phyloP scores from a whole-genome alignment of 2,329 filamentous ascomycete genomes.

The Claviceps sp. region DNA sequence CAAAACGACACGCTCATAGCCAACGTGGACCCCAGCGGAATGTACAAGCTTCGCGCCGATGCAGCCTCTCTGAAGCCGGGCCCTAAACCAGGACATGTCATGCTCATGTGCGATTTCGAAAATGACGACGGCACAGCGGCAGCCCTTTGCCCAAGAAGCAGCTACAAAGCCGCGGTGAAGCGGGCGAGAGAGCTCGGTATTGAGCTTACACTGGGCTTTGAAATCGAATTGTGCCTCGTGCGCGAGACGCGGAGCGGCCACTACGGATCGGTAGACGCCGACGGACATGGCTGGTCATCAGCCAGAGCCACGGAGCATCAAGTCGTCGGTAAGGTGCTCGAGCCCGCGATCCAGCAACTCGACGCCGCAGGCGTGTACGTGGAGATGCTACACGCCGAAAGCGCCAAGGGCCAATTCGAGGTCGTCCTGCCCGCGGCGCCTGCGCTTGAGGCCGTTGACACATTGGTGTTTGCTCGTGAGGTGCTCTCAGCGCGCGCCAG shows the following conservation, averaged over 20 bases:
- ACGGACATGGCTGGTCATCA: slow-evolving; percentile 59
- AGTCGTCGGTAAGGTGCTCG: slow-evolving; percentile 42
- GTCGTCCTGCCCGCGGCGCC: slow-evolving; percentile 52
- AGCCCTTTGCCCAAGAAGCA: slow-evolving; percentile 49
- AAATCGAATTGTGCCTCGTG: slow-evolving; percentile 68
- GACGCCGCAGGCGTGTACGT: slow-evolving; percentile 49
- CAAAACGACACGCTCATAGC: slow-evolving; percentile 50
- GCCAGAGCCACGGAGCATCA: slow-evolving; percentile 49
- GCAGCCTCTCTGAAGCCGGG: slow-evolving; percentile 47
- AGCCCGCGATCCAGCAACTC: slow-evolving; percentile 51
- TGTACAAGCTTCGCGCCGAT: slow-evolving; percentile 55
- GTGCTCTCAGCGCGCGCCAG: slow-evolving; percentile 53
- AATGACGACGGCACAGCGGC: slow-evolving; percentile 39
- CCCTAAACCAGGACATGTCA: slow-evolving; percentile 46
- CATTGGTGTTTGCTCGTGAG: slow-evolving; percentile 56
- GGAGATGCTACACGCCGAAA: slow-evolving; percentile 64
- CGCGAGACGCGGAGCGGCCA: slow-evolving; percentile 24
- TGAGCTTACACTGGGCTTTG: slow-evolving; percentile 58
- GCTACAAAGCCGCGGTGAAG: slow-evolving; percentile 42
- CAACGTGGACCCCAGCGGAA: slow-evolving; percentile 43
- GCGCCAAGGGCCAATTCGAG: slow-evolving; percentile 63
- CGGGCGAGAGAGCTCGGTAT: slow-evolving; percentile 38
- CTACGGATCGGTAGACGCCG: slow-evolving; percentile 35
- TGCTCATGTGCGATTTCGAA: slow-evolving; percentile 53
- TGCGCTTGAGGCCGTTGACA: slow-evolving; percentile 57